Percentiles rank a stretch among this genome's conserved stretches.
phyloP scores from a whole-genome alignment of 2,329 filamentous ascomycete species.

The Didymosphaeria variabile region DNA sequence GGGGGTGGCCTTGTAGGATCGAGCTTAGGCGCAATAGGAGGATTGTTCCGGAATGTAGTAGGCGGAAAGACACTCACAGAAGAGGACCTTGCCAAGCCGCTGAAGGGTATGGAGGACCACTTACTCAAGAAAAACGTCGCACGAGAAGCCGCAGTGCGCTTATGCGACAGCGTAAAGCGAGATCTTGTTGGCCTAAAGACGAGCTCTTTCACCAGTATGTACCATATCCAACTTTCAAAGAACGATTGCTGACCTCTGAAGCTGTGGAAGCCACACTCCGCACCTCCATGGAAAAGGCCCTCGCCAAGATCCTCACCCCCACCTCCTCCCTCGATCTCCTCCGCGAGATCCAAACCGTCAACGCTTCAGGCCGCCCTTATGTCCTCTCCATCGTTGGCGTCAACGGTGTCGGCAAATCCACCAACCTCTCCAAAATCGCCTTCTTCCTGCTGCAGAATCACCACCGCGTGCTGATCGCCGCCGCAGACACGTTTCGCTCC shows the following conservation, averaged over 20 bases:
- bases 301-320: conserved; percentile 94
- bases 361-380: conserved; percentile 77
- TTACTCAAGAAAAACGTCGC: conserved; percentile 95
- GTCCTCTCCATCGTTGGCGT: conserved; percentile 98
- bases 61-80: conserved; percentile 93
- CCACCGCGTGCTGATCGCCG: conserved; percentile 91
- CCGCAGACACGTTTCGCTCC: conserved; percentile 95
- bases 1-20: conserved; percentile 75
- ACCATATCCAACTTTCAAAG: background rate
- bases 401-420: conserved; percentile 98
- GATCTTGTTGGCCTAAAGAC: conserved; percentile 93
- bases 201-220: conserved; percentile 80
- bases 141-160: conserved; percentile 86
- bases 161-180: conserved; percentile 90
- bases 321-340: conserved; percentile 94
- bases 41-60: conserved; percentile 92
- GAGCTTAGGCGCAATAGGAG: conserved; percentile 82
- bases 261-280: conserved; percentile 83
- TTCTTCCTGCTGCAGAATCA: conserved; percentile 98
- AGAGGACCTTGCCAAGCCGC: conserved; percentile 86
- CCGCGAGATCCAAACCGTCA: conserved; percentile 86
- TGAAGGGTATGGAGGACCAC: conserved; percentile 97
- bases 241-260: conserved; percentile 32
- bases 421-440: conserved; percentile 96
- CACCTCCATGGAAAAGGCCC: conserved; percentile 87